A percentile compares a stretch with the other conserved stretches of the same genome.
Evolutionary conservation across 805 yeast genomes (phyloP).

Genomic region (Debaryomyces maramus): DNA sequence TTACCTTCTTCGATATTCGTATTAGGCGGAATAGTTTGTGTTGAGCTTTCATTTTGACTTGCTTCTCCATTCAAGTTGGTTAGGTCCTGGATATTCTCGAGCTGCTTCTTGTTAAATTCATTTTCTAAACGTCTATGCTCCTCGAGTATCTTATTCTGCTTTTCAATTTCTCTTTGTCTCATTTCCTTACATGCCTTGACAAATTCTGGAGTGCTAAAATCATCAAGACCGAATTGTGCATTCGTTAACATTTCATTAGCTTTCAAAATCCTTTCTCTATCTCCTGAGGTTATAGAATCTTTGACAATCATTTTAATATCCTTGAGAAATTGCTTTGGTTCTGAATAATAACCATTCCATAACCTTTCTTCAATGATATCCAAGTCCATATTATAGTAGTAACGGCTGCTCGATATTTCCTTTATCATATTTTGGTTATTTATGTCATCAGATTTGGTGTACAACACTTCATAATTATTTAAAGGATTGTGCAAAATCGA

Average conservation of each 20-base stretch:
- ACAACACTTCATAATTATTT: constrained; percentile 37
- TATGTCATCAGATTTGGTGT: constrained; percentile 47
- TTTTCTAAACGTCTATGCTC: constrained; percentile 31
- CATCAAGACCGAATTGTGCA: constrained; percentile 94
- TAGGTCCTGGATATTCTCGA: constrained; percentile 4
- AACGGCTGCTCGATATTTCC: constrained; percentile 74
- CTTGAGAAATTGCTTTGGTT: constrained; percentile 83
- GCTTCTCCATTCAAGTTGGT: constrained; percentile 2
- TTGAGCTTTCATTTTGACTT: constrained; percentile 3
- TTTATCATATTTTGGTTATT: constrained; percentile 67
- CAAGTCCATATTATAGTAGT: constrained; percentile 83
- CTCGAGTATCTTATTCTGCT: constrained; percentile 46
- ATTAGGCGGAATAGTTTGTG: background rate
- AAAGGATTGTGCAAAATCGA: constrained; percentile 37
- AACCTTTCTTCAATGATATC: constrained; percentile 91
- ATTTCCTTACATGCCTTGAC: constrained; percentile 74
- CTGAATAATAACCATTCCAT: constrained; percentile 95
- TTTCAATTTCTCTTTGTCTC: constrained; percentile 60
- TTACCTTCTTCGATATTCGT: background rate
- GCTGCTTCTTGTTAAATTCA: constrained; percentile 19
- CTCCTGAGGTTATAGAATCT: constrained; percentile 74
- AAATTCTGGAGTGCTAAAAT: constrained; percentile 71
- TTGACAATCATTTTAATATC: constrained; percentile 82
- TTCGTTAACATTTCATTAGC: constrained; percentile 97
- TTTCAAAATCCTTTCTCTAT: constrained; percentile 74